These are phyloP conservation scores for Tremella yokohamensis DNA, from an alignment of 768 basidiomycete genomes.

Conservation along the genomic window DNA sequence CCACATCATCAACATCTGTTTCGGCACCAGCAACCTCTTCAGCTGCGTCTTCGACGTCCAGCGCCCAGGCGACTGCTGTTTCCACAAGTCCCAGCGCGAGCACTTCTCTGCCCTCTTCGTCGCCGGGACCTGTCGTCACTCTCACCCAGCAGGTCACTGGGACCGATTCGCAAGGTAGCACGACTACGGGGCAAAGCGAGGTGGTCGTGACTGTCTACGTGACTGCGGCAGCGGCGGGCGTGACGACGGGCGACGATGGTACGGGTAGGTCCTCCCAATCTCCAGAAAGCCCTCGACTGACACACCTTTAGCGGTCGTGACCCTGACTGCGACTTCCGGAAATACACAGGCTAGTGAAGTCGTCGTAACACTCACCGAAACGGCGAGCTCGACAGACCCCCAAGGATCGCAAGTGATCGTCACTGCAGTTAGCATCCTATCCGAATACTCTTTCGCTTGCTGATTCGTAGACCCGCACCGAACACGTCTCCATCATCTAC, in stretches of 20 bases:
- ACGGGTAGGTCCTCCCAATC: too few species aligned
- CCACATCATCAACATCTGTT: neutral
- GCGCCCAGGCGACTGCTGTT: neutral
- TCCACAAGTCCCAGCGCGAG: neutral
- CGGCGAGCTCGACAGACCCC: too few species aligned
- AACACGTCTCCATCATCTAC: slow-evolving; percentile 6
- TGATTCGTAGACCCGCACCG: neutral
- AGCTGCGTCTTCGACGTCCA: neutral
- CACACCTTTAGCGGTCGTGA: neutral
- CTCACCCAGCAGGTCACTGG: neutral
- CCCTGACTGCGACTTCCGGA: neutral
- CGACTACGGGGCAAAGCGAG: neutral
- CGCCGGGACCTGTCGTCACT: neutral
- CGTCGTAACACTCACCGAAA: neutral
- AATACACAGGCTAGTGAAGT: neutral
- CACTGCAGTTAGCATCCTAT: neutral
- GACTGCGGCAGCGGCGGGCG: neutral
- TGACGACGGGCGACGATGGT: neutral
- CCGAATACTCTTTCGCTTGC: neutral
- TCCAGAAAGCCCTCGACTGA: neutral
- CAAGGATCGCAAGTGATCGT: neutral
- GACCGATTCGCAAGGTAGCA: neutral
- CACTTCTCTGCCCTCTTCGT: neutral
- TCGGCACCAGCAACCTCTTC: neutral
- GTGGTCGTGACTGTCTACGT: neutral